Evolutionary conservation across 2,329 filamentous ascomycete species (phyloP), one percentile per base, ranked within the genome.

Genomic region (Curvularia hawaiiensis): DNA sequence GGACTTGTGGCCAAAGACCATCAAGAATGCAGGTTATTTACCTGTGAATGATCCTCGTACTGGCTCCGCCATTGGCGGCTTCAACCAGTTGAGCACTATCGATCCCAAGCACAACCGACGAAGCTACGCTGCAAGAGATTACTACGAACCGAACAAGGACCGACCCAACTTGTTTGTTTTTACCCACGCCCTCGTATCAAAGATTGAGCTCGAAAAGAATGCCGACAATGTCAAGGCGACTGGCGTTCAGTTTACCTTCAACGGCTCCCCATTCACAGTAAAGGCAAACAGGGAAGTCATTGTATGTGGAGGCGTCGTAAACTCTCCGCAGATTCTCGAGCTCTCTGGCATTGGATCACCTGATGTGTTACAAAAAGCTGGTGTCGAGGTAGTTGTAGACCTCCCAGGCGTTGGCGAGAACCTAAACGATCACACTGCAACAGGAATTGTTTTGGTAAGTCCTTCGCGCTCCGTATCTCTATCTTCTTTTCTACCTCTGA

Each of bases 121-220:
- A 50, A 79, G 71, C 33, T 78, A 78, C 54, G 66, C 75, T 11
- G 75, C 73, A 11, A 56, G 73, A 55, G 74, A 67, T 1, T 79
- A 77, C 63, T 76, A 75, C 26, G 67, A 71, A 45, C 69, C 73
- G n/a, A 74, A 73, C 44, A 61, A 67, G 1, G 41, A 60, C 1
- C 74, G 81, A 9, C 64, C 72, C 2, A 85, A 85, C 58, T 66
- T 85, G 3, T 69, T 75, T n/a, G 67, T 84, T 1, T 66, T 84
- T 5, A 80, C 79, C 1, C 76, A 83, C 39, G 79, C 81, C 3
- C 63, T 78, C 31, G 80, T 83, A 18, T 59, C 78, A 46, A 69
- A 82, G 57, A 70, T 88, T 59, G 60, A 82, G 38, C 66, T 83
- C 31, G 71, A 81, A 28, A 79, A 75, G 14, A 74, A 72, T 9